Percentiles rank a stretch among this genome's conserved stretches.
phyloP scores from a whole-genome alignment of 1,284 basidiomycete species.

The Ceratobasidium sp. region DNA sequence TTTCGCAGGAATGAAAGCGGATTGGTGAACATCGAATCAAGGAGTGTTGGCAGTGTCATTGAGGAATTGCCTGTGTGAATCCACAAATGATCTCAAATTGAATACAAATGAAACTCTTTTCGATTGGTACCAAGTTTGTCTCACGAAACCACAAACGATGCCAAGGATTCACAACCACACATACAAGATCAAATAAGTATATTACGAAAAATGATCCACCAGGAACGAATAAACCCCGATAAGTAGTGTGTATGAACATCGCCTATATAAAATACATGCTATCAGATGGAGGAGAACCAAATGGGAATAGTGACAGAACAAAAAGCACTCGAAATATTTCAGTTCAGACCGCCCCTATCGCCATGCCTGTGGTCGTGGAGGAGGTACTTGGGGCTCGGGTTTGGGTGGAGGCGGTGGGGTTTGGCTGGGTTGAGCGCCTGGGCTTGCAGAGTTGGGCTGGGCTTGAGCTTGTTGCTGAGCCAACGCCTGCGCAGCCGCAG shows the following conservation, averaged over 20 bases:
- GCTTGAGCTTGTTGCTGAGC: conserved; percentile 9
- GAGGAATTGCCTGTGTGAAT: no score
- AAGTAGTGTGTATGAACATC: conserved; percentile 7
- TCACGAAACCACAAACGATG: no score
- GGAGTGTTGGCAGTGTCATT: no score
- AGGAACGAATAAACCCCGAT: background rate
- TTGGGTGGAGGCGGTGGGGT: no score
- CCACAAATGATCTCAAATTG: no score
- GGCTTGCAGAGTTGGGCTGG: background rate
- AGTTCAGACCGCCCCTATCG: background rate
- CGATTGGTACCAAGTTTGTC: no score
- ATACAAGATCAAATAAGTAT: no score
- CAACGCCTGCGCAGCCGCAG: conserved; percentile 24
- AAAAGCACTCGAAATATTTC: background rate
- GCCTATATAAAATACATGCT: conserved; percentile 23
- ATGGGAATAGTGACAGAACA: background rate
- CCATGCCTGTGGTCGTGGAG: conserved; percentile 23
- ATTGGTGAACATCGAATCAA: no score
- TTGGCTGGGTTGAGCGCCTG: background rate
- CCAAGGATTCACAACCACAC: no score
- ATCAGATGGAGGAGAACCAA: background rate
- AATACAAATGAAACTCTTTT: no score
- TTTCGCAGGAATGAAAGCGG: no score
- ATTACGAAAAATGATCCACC: background rate
- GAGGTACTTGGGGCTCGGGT: background rate